These are phyloP conservation scores for Delonix regia DNA, from an alignment of 306 rosid genomes.

Conservation along the genomic window DNA sequence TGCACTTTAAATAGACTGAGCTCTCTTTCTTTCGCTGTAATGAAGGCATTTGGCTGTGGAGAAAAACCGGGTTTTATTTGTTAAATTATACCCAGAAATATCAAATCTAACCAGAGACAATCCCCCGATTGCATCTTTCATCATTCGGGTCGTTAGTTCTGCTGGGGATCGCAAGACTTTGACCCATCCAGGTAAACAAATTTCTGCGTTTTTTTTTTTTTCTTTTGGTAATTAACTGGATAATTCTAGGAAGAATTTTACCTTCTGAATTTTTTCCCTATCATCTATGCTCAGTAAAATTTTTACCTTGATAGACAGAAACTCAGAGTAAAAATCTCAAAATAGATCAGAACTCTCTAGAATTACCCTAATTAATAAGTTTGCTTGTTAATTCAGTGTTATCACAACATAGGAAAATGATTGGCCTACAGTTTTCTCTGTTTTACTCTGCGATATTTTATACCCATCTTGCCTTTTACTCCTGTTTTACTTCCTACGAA, in stretches of 20 bases:
- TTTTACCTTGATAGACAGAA: background rate
- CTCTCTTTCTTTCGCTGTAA: slow-evolving; percentile 10
- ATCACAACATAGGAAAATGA: background rate
- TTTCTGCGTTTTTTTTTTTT: background rate
- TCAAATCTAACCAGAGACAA: slow-evolving; percentile 80
- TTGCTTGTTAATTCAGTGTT: slow-evolving; percentile 6
- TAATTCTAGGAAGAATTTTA: background rate
- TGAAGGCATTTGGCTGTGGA: slow-evolving; percentile 95
- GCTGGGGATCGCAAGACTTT: slow-evolving; percentile 78
- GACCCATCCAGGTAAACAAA: slow-evolving; percentile 76
- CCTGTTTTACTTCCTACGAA: background rate
- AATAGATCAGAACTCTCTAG: background rate
- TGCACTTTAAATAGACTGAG: background rate
- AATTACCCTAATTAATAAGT: background rate
- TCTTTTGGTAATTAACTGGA: background rate
- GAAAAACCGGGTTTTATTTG: slow-evolving; percentile 75
- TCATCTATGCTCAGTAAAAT: background rate
- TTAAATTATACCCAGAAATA: slow-evolving; percentile 85
- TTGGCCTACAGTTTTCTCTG: slow-evolving; percentile 2
- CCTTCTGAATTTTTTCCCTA: too few relatives aligned
- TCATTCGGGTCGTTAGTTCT: slow-evolving; percentile 73
- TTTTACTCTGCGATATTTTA: background rate
- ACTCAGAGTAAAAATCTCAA: background rate
- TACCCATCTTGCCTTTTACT: background rate
- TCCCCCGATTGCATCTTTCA: slow-evolving; percentile 95